Evolutionary conservation across 2,329 filamentous ascomycete species (phyloP).

Genomic region (Fusarium sp.): DNA sequence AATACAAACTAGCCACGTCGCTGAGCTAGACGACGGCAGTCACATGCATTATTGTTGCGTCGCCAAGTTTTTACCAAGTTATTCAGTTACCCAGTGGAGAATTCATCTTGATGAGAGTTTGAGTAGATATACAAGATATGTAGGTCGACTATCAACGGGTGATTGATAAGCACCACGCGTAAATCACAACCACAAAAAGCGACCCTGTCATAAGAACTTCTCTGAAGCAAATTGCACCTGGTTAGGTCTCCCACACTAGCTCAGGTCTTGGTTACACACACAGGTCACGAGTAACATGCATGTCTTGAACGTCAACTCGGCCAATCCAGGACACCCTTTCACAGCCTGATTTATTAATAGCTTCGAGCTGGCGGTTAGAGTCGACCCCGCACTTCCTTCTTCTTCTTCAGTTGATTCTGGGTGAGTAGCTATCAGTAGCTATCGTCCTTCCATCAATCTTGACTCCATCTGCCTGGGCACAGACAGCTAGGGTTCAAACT

Average conservation of each 20-base stretch:
- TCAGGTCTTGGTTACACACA: background rate
- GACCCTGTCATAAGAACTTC: background rate
- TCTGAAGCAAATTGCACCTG: background rate
- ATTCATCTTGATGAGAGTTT: background rate
- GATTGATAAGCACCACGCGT: background rate
- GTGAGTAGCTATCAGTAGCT: too few species aligned
- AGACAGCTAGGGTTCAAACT: background rate
- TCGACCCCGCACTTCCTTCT: background rate
- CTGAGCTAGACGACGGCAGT: background rate
- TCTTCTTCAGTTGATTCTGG: background rate
- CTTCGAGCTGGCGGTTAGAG: background rate
- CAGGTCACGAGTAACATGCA: background rate
- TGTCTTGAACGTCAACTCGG: background rate
- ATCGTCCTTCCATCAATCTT: background rate
- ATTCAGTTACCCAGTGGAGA: background rate
- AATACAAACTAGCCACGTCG: background rate
- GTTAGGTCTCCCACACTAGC: background rate
- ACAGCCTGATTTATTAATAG: background rate
- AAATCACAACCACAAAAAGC: background rate
- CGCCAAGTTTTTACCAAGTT: background rate
- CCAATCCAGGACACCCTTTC: background rate
- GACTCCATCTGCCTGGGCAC: background rate
- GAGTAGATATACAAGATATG: background rate
- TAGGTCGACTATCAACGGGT: background rate
- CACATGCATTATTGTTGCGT: background rate